Evolutionary conservation across 2,329 filamentous ascomycete genomes (phyloP).

Genomic region (Geosmithia morbida): DNA sequence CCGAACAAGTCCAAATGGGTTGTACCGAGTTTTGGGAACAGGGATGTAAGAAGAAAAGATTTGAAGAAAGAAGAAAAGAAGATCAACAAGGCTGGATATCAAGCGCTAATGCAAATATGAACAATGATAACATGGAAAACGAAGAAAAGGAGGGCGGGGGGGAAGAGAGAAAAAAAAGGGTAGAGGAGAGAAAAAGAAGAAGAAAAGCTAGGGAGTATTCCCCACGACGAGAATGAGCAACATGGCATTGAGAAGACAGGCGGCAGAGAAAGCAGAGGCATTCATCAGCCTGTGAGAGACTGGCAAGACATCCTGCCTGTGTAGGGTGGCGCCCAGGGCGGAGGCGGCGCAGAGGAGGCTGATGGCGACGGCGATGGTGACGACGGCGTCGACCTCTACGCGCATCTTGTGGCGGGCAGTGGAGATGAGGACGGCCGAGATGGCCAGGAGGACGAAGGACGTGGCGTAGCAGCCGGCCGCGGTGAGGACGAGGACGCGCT

Average conservation of each 20-base stretch:
- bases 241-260: conserved; percentile 28
- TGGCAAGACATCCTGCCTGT: conserved; percentile 29
- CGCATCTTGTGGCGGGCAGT: conserved; percentile 55
- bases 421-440: conserved; percentile 50
- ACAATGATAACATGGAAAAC: background rate
- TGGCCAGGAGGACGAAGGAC: conserved; percentile 46
- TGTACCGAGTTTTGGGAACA: too few relatives aligned
- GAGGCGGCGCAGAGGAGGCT: conserved; percentile 50
- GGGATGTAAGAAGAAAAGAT: too few relatives aligned
- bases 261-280: conserved; percentile 18
- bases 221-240: conserved; percentile 25
- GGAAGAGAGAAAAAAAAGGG: background rate
- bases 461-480: conserved; percentile 40
- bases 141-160: background rate
- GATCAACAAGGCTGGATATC: too few relatives aligned
- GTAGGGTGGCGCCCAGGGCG: conserved; percentile 43
- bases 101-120: background rate
- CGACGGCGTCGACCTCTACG: conserved; percentile 60
- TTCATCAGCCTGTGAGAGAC: conserved; percentile 26
- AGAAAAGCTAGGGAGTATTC: conserved; percentile 15
- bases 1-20: too few relatives aligned
- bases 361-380: conserved; percentile 52
- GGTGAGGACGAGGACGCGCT: conserved; percentile 38
- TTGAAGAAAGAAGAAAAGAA: too few relatives aligned
- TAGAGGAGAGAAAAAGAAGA: background rate